Percentiles rank a stretch among this genome's conserved stretches.
phyloP scores from a whole-genome alignment of 2,329 filamentous ascomycete species.

The Ceratocystis huliohia region DNA sequence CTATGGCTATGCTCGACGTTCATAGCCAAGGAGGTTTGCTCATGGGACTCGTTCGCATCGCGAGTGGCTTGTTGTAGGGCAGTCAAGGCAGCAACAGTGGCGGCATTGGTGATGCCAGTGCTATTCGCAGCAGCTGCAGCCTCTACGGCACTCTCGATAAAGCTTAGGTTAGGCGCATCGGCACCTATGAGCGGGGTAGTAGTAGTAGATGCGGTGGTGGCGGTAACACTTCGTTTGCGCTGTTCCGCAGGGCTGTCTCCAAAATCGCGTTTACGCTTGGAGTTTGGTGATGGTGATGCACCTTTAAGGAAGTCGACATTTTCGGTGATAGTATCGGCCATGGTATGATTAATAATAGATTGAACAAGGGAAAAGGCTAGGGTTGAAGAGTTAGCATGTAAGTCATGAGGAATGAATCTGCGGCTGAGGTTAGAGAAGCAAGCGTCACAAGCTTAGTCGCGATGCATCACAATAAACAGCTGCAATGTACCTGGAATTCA shows the following conservation, averaged over 20 bases:
- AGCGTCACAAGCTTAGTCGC: neutral
- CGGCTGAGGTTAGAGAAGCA: neutral
- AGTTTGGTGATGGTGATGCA: constrained; percentile 31
- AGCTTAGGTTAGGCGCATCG: constrained; percentile 25
- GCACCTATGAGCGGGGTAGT: constrained; percentile 13
- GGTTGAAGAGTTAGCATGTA: neutral
- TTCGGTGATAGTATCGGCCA: constrained; percentile 17
- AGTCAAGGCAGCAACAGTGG: constrained; percentile 30
- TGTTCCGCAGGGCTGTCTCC: constrained; percentile 38
- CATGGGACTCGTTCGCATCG: constrained; percentile 22
- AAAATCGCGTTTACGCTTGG: constrained; percentile 43
- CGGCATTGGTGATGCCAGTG: constrained; percentile 19
- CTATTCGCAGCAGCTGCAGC: constrained; percentile 33
- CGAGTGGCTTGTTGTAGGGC: constrained; percentile 43
- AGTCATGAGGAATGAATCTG: neutral
- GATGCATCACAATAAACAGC: neutral
- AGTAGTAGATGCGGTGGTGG: constrained; percentile 26
- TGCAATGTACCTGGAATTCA: neutral
- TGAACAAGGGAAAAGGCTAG: neutral
- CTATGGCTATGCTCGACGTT: constrained; percentile 13
- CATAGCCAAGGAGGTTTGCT: constrained; percentile 14
- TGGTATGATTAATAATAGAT: constrained; percentile 1
- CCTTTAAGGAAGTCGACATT: constrained; percentile 16
- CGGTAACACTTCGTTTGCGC: constrained; percentile 39
- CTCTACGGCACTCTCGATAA: constrained; percentile 43